Percentiles rank a stretch among this genome's conserved stretches.
Conservation (phyloP, 2,329 filamentous ascomycete species). For the Alternaria longipes region DNA sequence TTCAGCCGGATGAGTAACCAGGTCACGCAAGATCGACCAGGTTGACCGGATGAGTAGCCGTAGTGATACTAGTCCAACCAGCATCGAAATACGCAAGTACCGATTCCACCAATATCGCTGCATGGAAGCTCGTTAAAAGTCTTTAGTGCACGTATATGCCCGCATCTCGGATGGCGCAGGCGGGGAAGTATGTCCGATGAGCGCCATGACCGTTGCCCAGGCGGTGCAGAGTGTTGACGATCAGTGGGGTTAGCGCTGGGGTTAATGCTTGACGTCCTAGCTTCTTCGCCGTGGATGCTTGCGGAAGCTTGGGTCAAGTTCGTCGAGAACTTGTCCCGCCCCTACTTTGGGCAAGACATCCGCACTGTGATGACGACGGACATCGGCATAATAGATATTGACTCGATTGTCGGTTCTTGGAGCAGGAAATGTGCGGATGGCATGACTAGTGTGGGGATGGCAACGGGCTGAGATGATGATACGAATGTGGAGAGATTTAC, state of each 20-base stretch:
- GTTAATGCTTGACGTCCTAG: conserved; percentile 12
- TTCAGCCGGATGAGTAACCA: conserved; percentile 10
- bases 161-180: conserved; percentile 17
- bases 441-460: neutral
- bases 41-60: conserved; percentile 5
- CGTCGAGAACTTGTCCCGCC: conserved; percentile 9
- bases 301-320: conserved; percentile 21
- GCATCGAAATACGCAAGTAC: neutral
- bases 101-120: conserved; percentile 15
- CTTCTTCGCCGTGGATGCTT: conserved; percentile 18
- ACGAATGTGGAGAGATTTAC: neutral
- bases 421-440: neutral
- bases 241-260: conserved; percentile 27
- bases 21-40: neutral
- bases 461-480: neutral
- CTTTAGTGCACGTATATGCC: conserved; percentile 9
- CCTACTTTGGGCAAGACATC: conserved; percentile 25
- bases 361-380: conserved; percentile 6
- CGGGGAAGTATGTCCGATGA: conserved; percentile 14
- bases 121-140: conserved; percentile 2
- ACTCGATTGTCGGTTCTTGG: neutral
- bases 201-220: conserved; percentile 25
- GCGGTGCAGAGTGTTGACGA: conserved; percentile 16
- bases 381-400: conserved; percentile 7
- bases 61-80: neutral